Evolutionary conservation across 176 grass and related monocot genomes (phyloP).

Genomic region (Ananas comosus): DNA sequence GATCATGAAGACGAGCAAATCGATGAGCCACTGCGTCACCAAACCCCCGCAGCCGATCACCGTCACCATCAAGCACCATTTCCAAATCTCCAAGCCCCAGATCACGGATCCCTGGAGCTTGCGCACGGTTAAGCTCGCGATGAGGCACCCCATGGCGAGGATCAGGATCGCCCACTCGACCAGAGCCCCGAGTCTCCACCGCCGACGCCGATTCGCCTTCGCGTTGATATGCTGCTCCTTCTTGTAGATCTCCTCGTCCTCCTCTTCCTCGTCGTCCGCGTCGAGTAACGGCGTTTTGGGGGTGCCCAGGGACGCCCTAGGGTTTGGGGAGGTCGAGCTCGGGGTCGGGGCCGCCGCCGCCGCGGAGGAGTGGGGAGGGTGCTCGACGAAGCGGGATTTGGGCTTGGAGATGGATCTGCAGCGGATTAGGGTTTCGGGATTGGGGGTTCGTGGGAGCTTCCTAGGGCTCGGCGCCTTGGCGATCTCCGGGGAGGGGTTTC

Average conservation of each 20-base stretch:
- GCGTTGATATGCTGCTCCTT: constrained; percentile 9
- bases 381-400: too few species aligned
- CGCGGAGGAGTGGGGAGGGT: too few species aligned
- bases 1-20: constrained; percentile 53
- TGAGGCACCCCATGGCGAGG: constrained; percentile 51
- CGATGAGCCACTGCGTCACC: constrained; percentile 60
- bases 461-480: too few species aligned
- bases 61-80: constrained; percentile 83
- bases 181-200: constrained; percentile 28
- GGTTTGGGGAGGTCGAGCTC: too few species aligned
- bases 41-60: constrained; percentile 68
- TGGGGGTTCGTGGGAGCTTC: too few species aligned
- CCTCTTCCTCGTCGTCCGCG: constrained; percentile 28
- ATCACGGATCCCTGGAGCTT: constrained; percentile 29
- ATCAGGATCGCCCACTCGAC: constrained; percentile 48
- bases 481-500: too few species aligned
- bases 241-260: constrained; percentile 65
- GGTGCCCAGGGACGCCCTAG: too few species aligned
- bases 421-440: too few species aligned
- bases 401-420: too few species aligned
- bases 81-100: constrained; percentile 81
- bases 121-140: constrained; percentile 48
- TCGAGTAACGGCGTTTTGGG: background rate
- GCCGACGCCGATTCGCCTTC: constrained; percentile 13
- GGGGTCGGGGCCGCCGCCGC: too few species aligned